A percentile compares a stretch with the other conserved stretches of the same genome.
Conservation (phyloP, 192 early-diverging fungal genomes). For the Spizellomyces punctatus region DNA sequence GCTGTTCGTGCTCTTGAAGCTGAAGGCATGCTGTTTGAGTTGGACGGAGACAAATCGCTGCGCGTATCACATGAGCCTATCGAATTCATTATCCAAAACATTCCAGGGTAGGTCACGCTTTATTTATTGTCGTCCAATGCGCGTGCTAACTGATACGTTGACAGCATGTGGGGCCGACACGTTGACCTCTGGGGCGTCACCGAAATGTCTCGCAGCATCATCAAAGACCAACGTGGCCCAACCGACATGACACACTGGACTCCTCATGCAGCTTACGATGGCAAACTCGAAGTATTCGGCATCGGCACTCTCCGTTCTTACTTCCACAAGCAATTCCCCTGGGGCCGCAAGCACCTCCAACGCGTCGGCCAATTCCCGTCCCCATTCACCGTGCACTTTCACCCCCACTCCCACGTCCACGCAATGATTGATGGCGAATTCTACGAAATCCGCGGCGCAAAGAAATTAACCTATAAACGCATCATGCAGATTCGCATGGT, state of each 20-base stretch:
- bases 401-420: conserved; percentile 52
- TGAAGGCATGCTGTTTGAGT: conserved; percentile 49
- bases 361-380: conserved; percentile 70
- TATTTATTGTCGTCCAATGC: not conserved
- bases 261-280: conserved; percentile 70
- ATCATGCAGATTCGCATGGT: conserved; percentile 69
- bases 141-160: not conserved
- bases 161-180: conserved; percentile 54
- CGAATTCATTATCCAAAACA: conserved; percentile 74
- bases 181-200: conserved; percentile 71
- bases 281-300: conserved; percentile 67
- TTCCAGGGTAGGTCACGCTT: conserved; percentile 42
- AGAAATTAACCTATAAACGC: conserved; percentile 59
- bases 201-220: conserved; percentile 37
- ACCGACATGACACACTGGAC: conserved; percentile 61
- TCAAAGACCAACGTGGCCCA: conserved; percentile 50
- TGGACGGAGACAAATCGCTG: conserved; percentile 39
- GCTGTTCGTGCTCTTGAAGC: conserved; percentile 60
- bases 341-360: conserved; percentile 55
- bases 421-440: conserved; percentile 82
- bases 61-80: conserved; percentile 64
- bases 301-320: conserved; percentile 65
- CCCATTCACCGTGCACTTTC: conserved; percentile 59
- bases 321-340: conserved; percentile 62
- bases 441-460: conserved; percentile 65